These are phyloP conservation scores for Macrolepiota albuminosa DNA, from an alignment of 768 basidiomycete genomes.

Conservation along the genomic window DNA sequence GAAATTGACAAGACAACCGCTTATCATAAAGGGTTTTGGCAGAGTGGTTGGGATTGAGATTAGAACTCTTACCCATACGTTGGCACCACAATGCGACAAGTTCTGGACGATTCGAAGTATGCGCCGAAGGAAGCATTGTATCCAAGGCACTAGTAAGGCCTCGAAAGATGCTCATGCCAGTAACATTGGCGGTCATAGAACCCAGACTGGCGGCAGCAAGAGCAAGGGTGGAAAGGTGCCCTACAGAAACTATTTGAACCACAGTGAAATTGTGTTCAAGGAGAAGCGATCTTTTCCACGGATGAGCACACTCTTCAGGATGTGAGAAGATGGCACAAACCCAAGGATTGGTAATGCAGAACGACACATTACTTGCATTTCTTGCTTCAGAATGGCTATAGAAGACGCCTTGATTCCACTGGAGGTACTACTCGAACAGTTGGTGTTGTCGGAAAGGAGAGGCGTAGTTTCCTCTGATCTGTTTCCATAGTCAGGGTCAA, in stretches of 20 bases:
- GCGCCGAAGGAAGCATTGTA: not conserved
- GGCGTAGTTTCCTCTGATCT: not conserved
- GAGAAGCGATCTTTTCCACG: not conserved
- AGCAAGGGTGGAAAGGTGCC: not conserved
- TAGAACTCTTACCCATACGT: not conserved
- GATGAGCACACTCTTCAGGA: not conserved
- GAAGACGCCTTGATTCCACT: not conserved
- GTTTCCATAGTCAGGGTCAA: not conserved
- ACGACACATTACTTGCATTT: not conserved
- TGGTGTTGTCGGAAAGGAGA: not conserved
- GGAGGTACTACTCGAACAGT: not conserved
- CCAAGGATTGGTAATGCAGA: not conserved
- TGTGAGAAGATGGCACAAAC: not conserved
- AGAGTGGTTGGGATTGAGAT: too few relatives aligned
- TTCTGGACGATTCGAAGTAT: not conserved
- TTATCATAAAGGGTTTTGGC: not conserved
- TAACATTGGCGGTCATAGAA: not conserved
- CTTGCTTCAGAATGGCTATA: not conserved
- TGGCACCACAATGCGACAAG: not conserved
- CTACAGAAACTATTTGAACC: not conserved
- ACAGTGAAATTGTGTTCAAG: not conserved
- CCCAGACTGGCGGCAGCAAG: not conserved
- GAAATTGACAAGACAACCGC: not conserved
- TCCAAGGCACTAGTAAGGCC: not conserved
- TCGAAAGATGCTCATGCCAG: not conserved